Percentiles rank a stretch among this genome's conserved stretches.
Conservation (phyloP, 148 eudicot genomes). For the Silene conica region DNA sequence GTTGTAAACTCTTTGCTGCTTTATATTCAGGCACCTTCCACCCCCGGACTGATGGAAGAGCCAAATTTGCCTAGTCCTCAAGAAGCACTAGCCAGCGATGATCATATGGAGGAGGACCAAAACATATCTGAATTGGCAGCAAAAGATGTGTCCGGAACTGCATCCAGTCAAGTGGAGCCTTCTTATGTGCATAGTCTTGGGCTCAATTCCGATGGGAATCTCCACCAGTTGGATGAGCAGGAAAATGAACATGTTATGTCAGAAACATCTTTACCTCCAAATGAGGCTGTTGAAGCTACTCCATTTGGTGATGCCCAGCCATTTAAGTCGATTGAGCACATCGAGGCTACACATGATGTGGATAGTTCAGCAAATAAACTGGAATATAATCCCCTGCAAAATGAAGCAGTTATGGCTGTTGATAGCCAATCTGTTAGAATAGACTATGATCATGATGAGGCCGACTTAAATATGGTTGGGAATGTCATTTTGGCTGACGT, state of each 20-base stretch:
- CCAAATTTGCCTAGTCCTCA: constrained; percentile 58
- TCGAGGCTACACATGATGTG: constrained; percentile 24
- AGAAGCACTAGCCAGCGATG: constrained; percentile 65
- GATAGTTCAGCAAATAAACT: constrained; percentile 16
- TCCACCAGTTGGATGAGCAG: constrained; percentile 24
- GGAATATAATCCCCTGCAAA: constrained; percentile 26
- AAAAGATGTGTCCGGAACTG: constrained; percentile 36
- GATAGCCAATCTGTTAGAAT: constrained; percentile 17
- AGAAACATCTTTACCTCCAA: constrained; percentile 15
- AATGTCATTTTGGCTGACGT: constrained; percentile 14
- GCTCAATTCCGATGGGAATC: constrained; percentile 27
- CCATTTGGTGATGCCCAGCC: constrained; percentile 19
- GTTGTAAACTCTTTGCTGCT: constrained; percentile 18
- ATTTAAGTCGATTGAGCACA: constrained; percentile 18
- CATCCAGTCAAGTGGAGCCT: constrained; percentile 27
- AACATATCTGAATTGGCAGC: constrained; percentile 33
- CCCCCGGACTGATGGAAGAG: constrained; percentile 83
- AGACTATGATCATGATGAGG: constrained; percentile 22
- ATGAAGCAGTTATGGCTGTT: constrained; percentile 22
- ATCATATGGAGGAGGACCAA: constrained; percentile 64
- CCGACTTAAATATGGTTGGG: constrained; percentile 18
- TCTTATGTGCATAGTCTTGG: constrained; percentile 22
- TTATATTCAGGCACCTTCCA: constrained; percentile 75
- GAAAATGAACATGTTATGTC: constrained; percentile 26
- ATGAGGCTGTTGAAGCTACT: constrained; percentile 21